These are phyloP conservation scores for Boletus subcaerulescens DNA, from an alignment of 768 basidiomycete genomes.

Conservation along the genomic window DNA sequence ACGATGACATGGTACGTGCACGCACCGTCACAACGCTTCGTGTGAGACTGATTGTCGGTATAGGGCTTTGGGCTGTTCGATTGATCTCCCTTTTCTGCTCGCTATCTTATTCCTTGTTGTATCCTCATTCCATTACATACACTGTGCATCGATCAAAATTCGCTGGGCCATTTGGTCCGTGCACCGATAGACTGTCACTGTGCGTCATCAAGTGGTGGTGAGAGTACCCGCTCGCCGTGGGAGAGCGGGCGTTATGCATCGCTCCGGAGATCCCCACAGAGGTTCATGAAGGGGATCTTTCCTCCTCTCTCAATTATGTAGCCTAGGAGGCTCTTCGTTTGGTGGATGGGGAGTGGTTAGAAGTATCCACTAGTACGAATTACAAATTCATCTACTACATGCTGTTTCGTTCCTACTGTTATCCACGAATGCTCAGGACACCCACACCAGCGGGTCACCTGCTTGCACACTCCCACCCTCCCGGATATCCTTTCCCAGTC, in stretches of 20 bases:
- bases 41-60: background rate
- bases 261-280: no score
- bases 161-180: conserved; percentile 16
- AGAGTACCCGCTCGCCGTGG: no score
- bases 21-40: no score
- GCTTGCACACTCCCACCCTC: conserved; percentile 46
- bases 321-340: background rate
- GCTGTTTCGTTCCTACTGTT: background rate
- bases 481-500: conserved; percentile 38
- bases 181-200: background rate
- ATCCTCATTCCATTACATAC: conserved; percentile 14
- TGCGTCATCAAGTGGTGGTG: no score
- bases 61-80: conserved; percentile 98
- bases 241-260: no score
- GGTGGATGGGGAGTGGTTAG: conserved; percentile 3
- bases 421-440: conserved; percentile 8
- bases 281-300: no score
- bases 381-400: background rate
- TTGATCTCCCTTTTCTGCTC: conserved; percentile 41
- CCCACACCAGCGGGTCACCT: conserved; percentile 44
- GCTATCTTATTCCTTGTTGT: conserved; percentile 28
- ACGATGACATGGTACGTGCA: conserved; percentile 3
- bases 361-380: background rate
- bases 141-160: conserved; percentile 26
- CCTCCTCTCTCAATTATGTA: background rate